Conservation (phyloP, 495 filamentous ascomycete genomes). For the Lasiosphaeria ovina region DNA sequence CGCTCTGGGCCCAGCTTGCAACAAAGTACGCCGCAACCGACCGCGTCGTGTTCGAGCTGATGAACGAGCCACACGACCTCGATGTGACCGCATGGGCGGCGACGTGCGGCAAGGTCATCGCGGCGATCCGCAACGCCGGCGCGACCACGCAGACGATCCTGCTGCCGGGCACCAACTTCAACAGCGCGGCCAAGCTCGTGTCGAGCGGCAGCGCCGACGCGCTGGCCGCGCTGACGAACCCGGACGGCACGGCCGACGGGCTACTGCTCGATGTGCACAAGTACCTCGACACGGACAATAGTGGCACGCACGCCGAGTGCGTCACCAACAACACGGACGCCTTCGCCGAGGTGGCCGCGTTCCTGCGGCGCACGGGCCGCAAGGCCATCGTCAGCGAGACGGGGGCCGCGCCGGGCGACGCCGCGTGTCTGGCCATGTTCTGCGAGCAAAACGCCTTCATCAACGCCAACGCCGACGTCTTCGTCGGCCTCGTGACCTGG, state of each 20-base stretch:
- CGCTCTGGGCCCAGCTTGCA: constrained; percentile 57
- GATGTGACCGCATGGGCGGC: constrained; percentile 50
- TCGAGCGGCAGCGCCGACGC: constrained; percentile 43
- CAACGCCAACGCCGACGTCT: constrained; percentile 52
- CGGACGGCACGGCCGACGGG: constrained; percentile 50
- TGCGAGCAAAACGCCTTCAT: constrained; percentile 48
- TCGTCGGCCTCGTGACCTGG: constrained; percentile 50
- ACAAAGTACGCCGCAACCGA: constrained; percentile 48
- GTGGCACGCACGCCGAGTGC: constrained; percentile 52
- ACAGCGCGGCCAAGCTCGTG: constrained; percentile 45
- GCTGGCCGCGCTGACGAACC: constrained; percentile 54
- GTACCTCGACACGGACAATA: constrained; percentile 58
- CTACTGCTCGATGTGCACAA: constrained; percentile 54
- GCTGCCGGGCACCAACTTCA: constrained; percentile 49
- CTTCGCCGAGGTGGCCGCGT: constrained; percentile 48
- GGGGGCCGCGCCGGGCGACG: constrained; percentile 37
- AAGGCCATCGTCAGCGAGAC: constrained; percentile 55
- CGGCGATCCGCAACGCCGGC: constrained; percentile 57
- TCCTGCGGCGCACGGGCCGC: constrained; percentile 47
- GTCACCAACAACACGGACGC: constrained; percentile 50
- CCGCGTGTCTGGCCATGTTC: constrained; percentile 41
- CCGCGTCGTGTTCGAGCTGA: constrained; percentile 58
- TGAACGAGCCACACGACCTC: constrained; percentile 61
- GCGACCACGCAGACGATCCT: constrained; percentile 55
- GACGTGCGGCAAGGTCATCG: constrained; percentile 56